Base-by-base conservation (phyloP, 345 rosid genomes). In the Mercurialis annua region DNA sequence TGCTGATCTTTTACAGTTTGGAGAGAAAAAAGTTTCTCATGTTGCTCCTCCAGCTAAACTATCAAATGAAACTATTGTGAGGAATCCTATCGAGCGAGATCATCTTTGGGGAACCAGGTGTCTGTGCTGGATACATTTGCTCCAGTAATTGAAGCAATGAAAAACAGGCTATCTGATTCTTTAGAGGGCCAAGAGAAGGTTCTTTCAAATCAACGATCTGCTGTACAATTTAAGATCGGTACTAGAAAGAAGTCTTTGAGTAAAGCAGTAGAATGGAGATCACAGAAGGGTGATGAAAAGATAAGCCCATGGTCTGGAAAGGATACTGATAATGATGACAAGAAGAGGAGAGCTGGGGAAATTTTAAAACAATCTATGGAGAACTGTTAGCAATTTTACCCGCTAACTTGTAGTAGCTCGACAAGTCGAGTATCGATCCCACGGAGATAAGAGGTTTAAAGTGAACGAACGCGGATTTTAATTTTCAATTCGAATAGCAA, bases 191-290 rank as follows among this genome's bases (percentile, higher is more conserved):
- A 71, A 74, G 75, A 73, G 71, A 73, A 55, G 64, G 72, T 64
- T 64, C 76, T 64, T 75, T 50, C 51, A 24, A 70, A 74, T 69
- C 78, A 76, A 73, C 82, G 82, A 65, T 82, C 81, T 62, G 46
- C 67, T 11, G 83, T 93, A 59, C 77, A 77, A 60, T 91, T 93
- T 73, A 87, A 84, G 85, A 73, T 93, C 55, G 81, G 83, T 56
- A 55, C 55, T 48, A 73, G 71, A 63, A 89, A 79, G 75, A 87
- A 81, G 67, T 52, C 66, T 34, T 53, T 75, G 17, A 61, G 71
- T 63, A 27, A 59, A 47, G 67, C 82, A 51, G 71, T 62, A 34
- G 56, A 70, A 70, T 66, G 46, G 34, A 62, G 66, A 65, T 68
- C 73, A 51, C 80, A 69, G 67, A 78, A 71, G 52, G 73, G 72